phyloP scores from a whole-genome alignment of 176 grass and related monocot species.

The Oryza glaberrima region DNA sequence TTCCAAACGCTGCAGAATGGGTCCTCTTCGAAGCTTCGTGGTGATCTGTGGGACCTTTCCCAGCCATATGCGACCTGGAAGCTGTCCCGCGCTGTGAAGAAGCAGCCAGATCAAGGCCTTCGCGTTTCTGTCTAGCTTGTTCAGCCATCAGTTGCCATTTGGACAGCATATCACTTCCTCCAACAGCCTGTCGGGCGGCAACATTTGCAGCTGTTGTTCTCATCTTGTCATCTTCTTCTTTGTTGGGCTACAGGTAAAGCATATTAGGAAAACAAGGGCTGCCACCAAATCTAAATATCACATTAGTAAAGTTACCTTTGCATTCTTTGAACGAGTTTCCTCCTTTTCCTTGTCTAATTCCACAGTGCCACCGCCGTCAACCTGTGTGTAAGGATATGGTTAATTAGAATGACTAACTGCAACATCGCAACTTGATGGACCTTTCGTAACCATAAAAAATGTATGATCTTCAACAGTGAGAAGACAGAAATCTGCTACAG shows the following conservation, averaged over 20 bases:
- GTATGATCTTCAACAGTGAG: background rate
- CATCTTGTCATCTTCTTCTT: slow-evolving; percentile 99
- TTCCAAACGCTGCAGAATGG: slow-evolving; percentile 44
- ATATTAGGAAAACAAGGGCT: slow-evolving; percentile 40
- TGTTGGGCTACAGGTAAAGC: slow-evolving; percentile 64
- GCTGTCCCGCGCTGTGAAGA: slow-evolving; percentile 33
- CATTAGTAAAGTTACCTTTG: slow-evolving; percentile 63
- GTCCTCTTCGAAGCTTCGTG: slow-evolving; percentile 74
- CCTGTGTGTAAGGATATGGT: slow-evolving; percentile 47
- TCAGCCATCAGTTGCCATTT: slow-evolving; percentile 99
- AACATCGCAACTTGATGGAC: background rate
- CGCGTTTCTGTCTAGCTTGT: slow-evolving; percentile 85
- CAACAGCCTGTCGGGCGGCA: slow-evolving; percentile 82
- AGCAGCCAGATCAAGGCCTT: slow-evolving; percentile 48
- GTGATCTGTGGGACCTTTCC: slow-evolving; percentile 58
- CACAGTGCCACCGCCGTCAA: slow-evolving; percentile 49
- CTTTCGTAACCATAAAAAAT: background rate
- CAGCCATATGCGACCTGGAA: slow-evolving; percentile 35
- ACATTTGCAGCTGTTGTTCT: slow-evolving; percentile 94
- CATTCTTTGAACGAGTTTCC: slow-evolving; percentile 74
- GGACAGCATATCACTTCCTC: slow-evolving; percentile 93
- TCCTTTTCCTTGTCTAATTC: slow-evolving; percentile 95
- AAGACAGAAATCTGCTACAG: background rate
- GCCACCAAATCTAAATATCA: slow-evolving; percentile 17
- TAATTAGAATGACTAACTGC: slow-evolving; percentile 23